A percentile compares a stretch with the other conserved stretches of the same genome.
phyloP scores from a whole-genome alignment of 805 yeast species.

The Candida sithepensis region DNA sequence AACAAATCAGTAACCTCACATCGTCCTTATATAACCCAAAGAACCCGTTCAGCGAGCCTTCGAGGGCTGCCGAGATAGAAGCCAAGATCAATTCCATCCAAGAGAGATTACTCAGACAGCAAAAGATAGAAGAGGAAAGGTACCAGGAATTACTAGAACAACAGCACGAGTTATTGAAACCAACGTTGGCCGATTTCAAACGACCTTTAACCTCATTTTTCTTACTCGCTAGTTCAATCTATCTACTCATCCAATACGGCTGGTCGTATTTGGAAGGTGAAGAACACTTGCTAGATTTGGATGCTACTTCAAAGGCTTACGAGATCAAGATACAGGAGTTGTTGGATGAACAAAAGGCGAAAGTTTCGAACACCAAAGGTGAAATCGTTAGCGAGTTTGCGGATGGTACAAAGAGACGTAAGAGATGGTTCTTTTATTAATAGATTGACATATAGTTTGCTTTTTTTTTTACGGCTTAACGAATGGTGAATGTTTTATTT shows the following conservation, averaged over 20 bases:
- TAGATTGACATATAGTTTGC: background rate
- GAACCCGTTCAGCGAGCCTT: slow-evolving; percentile 27
- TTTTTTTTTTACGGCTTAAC: background rate
- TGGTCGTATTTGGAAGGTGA: slow-evolving; percentile 33
- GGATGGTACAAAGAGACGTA: background rate
- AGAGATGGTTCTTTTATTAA: background rate
- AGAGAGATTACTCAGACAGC: slow-evolving; percentile 20
- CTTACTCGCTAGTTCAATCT: slow-evolving; percentile 30
- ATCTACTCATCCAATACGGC: slow-evolving; percentile 28
- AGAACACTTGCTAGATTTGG: slow-evolving; percentile 23
- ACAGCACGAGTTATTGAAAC: slow-evolving; percentile 22
- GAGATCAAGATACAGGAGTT: slow-evolving; percentile 26
- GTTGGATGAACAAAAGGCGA: slow-evolving; percentile 22
- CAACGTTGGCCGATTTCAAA: slow-evolving; percentile 30
- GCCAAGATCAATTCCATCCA: slow-evolving; percentile 24
- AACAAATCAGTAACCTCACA: slow-evolving; percentile 15
- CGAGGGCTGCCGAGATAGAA: slow-evolving; percentile 29
- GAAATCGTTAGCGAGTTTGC: background rate
- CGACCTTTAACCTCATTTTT: slow-evolving; percentile 31
- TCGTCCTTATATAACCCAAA: slow-evolving; percentile 26
- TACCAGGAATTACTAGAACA: slow-evolving; percentile 14
- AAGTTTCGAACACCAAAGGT: background rate
- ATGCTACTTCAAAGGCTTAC: slow-evolving; percentile 18
- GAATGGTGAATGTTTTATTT: background rate
- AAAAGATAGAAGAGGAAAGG: slow-evolving; percentile 19